These are phyloP conservation scores for Boeremia exigua DNA, from an alignment of 2,329 filamentous ascomycete genomes.

Conservation along the genomic window DNA sequence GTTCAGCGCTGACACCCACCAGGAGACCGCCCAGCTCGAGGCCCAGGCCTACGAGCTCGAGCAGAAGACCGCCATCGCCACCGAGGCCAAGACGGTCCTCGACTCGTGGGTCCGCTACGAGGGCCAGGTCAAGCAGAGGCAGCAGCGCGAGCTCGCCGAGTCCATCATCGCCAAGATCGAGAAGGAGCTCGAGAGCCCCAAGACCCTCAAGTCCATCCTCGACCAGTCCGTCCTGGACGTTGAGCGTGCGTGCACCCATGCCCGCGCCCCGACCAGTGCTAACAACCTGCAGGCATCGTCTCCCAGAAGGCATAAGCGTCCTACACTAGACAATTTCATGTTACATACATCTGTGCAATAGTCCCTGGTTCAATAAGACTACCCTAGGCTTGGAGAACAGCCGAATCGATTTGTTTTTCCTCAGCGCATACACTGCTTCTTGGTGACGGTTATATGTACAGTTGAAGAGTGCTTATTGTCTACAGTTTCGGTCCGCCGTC, in stretches of 20 bases:
- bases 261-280: slow-evolving; percentile 14
- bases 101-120: slow-evolving; percentile 99
- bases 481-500: slow-evolving; percentile 9
- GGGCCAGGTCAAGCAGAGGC: slow-evolving; percentile 96
- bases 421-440: not conserved
- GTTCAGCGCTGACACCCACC: slow-evolving; percentile 34
- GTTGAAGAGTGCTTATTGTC: not conserved
- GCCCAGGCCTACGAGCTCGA: slow-evolving; percentile 95
- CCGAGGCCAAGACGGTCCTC: slow-evolving; percentile 92
- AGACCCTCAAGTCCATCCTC: slow-evolving; percentile 94
- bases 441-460: not conserved
- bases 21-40: slow-evolving; percentile 98
- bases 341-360: slow-evolving; percentile 53
- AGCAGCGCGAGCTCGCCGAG: slow-evolving; percentile 95
- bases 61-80: slow-evolving; percentile 89
- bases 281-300: slow-evolving; percentile 43
- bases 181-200: slow-evolving; percentile 99
- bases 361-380: slow-evolving; percentile 46
- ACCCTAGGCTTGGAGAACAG: slow-evolving; percentile 36
- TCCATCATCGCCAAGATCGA: slow-evolving; percentile 95
- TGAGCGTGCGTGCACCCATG: slow-evolving; percentile 72
- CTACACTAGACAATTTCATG: slow-evolving; percentile 40
- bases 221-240: slow-evolving; percentile 95
- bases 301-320: slow-evolving; percentile 48
- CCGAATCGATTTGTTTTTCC: slow-evolving; percentile 30